Evolutionary conservation across 768 basidiomycete species (phyloP).

Genomic region (Rhodotorula paludigena): DNA sequence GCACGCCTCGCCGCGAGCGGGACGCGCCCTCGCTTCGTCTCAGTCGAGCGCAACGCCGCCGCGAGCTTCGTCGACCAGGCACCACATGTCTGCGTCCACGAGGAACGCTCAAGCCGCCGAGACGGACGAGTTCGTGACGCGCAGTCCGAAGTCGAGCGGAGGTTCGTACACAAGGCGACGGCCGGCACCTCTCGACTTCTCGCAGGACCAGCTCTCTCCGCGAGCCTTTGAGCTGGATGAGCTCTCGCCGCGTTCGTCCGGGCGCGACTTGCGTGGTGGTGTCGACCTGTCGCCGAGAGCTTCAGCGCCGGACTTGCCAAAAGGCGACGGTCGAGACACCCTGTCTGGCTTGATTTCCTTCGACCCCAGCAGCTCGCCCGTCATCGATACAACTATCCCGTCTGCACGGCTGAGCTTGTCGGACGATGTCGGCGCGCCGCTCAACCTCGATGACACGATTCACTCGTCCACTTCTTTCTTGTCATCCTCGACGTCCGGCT

Average conservation of each 20-base stretch:
- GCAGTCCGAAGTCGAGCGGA: slow-evolving; percentile 1
- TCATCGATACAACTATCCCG: slow-evolving; percentile 8
- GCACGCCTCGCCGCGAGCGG: background rate
- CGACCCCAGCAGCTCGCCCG: slow-evolving; percentile 15
- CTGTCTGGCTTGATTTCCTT: slow-evolving; percentile 14
- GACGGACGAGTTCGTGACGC: background rate
- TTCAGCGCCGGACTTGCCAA: background rate
- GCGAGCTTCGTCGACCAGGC: background rate
- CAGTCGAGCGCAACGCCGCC: background rate
- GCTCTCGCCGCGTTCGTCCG: background rate
- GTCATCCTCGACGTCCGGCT: slow-evolving; percentile 11
- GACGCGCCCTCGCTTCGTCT: background rate
- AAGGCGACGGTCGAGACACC: slow-evolving; percentile 18
- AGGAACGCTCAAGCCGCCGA: background rate
- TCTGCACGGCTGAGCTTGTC: background rate
- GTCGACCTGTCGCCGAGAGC: background rate
- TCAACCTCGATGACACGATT: slow-evolving; percentile 20
- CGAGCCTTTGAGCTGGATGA: background rate
- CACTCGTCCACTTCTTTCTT: slow-evolving; percentile 13
- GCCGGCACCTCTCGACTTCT: slow-evolving; percentile 29
- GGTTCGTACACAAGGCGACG: slow-evolving; percentile 15
- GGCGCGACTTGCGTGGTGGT: background rate
- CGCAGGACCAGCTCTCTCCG: background rate
- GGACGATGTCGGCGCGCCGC: background rate
- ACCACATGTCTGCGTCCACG: too few relatives aligned